Evolutionary conservation across 2,329 filamentous ascomycete genomes (phyloP), one percentile per base, ranked within the genome.

Genomic region (Daldinia sp.): DNA sequence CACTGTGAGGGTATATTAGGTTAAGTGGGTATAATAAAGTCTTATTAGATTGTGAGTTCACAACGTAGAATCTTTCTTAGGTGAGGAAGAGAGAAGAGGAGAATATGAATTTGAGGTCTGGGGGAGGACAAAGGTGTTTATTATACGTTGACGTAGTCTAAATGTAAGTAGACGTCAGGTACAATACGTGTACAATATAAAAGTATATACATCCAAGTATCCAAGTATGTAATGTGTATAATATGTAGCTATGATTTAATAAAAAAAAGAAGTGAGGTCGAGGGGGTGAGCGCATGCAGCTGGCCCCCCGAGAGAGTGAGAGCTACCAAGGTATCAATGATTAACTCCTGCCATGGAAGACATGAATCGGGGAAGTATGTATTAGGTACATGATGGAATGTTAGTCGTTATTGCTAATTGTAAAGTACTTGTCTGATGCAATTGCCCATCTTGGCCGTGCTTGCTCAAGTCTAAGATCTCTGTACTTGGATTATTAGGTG

Each of bases 61-160:
- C 62, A 30, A 39, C 51, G 46, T 59, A 61, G 26, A 61, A 54
- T 41, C 15, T 51, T 50, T 46, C 30, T 42, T 60, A 63, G 33
- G 37, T 63, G 50, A 59, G 18, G 54, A 60, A 56, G 42, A 57
- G 56, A 60, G 35, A 56, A 50, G 33, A 61, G 53, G 15, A 41
- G 13, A 35, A 33, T 6, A 23, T n/a, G 33, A 42, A 18, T 18
- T 2, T 20, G 37, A 62, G 59, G 33, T 28, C 9, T 53, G 46
- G 50, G 63, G 63, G 60, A 57, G 39, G 66, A 67, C 61, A 71
- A 71, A 68, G 64, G 46, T 28, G 56, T 71, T 63, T 70, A 71
- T 63, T 68, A 71, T 69, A 65, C 39, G 60, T 68, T 71, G 56
- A 71, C 68, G 68, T 71, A 69, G 62, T 35, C 58, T 3, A 46